phyloP scores from a whole-genome alignment of 345 rosid genomes.

The Eucalyptus cladocalyx region DNA sequence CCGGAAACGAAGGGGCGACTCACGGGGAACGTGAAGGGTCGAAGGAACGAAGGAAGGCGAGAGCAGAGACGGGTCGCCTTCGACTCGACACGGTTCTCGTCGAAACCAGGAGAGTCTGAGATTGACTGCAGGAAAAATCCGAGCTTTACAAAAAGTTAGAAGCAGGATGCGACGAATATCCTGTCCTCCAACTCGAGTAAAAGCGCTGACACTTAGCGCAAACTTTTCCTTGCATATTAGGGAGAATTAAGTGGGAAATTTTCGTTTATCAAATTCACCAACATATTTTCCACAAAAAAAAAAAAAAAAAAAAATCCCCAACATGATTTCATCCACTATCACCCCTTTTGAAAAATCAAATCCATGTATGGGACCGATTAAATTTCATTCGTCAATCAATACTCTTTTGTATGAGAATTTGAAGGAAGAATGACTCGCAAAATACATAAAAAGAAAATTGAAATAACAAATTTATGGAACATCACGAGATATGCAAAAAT shows the following conservation, averaged over 20 bases:
- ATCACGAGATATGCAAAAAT: not conserved
- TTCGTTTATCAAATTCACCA: not conserved
- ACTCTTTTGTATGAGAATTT: not conserved
- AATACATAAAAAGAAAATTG: not conserved
- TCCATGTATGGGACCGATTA: not conserved
- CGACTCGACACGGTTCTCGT: not conserved
- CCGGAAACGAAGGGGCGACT: not conserved
- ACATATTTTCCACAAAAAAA: too few relatives aligned
- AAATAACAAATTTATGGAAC: not conserved
- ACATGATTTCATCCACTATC: not conserved
- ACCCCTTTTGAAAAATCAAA: not conserved
- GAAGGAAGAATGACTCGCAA: not conserved
- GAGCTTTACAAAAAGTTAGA: not conserved
- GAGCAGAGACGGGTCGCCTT: not conserved
- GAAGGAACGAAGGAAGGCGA: not conserved
- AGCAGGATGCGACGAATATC: not conserved
- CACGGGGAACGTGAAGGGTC: not conserved
- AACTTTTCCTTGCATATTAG: not conserved
- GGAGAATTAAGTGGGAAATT: not conserved
- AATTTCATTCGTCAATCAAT: not conserved
- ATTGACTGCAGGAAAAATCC: not conserved
- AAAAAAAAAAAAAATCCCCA: not conserved
- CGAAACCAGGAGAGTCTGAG: not conserved
- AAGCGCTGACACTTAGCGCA: not conserved
- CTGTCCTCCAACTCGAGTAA: rapidly evolving